Evolutionary conservation across 1,139 yeast species (phyloP), one percentile per base, ranked within the genome.

Genomic region (Suhomyces yuchorum): DNA sequence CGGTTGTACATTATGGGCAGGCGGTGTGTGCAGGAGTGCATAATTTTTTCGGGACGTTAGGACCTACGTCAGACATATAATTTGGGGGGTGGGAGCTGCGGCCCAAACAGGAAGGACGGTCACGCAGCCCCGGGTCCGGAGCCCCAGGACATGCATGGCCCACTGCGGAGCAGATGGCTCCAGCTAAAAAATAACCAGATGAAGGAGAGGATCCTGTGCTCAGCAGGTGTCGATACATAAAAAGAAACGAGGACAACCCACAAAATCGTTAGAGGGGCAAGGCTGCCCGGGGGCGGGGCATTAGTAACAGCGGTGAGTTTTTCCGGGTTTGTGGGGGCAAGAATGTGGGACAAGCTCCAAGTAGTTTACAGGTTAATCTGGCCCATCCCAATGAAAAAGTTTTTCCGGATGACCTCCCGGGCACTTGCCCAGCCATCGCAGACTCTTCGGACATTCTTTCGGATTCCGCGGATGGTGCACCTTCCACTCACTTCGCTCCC

Each of bases 251-350:
- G 37, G 23, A 4, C 15, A 39, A 35, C 40, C 43, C 40, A 39
- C 46, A 44, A 34, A 26, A 5, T 15, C 24, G 18, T 26, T 23
- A 30, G 18, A n/a, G 17, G 32, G 35, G 35, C 42, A 30, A 39
- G 5, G 18, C 3, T 23, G 39, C 39, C 39, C 39, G 39, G 39
- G 39, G 26, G 35, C 28, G 37, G 37, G 39, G 35, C 34, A 15
- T 14, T 8, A 15, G 18, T 8, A 30, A 14, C 17, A 11, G 11
- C n/a, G 24, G 24, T 14, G 15, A 41, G 44, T 46, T 46, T 42
- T 46, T 46, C 48, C 48, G 48, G 36, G 48, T 46, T 30, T 30
- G 48, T 40, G 45, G 48, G 28, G 38, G 19, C 42, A 18, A 11
- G 28, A 19, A 8, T 22, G 43, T 32, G 37, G 37, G 38, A n/a